phyloP scores from a whole-genome alignment of 1,139 yeast genomes.

The Yamadazyma dushanensis region DNA sequence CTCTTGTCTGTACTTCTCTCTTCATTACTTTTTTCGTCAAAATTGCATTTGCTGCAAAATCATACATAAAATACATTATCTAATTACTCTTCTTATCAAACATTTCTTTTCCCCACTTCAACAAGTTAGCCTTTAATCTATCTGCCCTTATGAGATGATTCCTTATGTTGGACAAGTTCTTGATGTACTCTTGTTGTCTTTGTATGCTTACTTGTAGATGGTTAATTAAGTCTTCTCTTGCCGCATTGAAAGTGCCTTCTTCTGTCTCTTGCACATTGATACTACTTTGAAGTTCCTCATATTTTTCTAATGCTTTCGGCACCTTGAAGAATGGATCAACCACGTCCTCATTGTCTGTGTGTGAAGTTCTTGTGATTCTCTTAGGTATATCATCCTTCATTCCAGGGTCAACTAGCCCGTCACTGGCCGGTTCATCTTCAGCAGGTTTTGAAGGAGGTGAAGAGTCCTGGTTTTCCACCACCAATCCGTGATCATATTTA shows the following conservation, averaged over 20 bases:
- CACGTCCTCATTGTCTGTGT: slow-evolving; percentile 21
- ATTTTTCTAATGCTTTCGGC: slow-evolving; percentile 35
- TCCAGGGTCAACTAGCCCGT: slow-evolving; percentile 14
- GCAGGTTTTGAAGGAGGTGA: neutral
- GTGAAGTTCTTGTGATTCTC: slow-evolving; percentile 35
- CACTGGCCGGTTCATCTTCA: slow-evolving; percentile 5
- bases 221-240: slow-evolving; percentile 45
- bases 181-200: slow-evolving; percentile 85
- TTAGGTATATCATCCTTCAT: slow-evolving; percentile 52
- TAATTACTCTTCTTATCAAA: slow-evolving; percentile 57
- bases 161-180: slow-evolving; percentile 71
- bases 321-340: slow-evolving; percentile 42
- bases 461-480: slow-evolving; percentile 23
- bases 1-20: too few relatives aligned
- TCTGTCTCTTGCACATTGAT: slow-evolving; percentile 21
- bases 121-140: slow-evolving; percentile 65
- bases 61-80: too few relatives aligned
- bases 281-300: slow-evolving; percentile 33
- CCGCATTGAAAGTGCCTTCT: slow-evolving; percentile 27
- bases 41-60: too few relatives aligned
- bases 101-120: slow-evolving; percentile 85
- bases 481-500: slow-evolving; percentile 64
- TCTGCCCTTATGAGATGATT: slow-evolving; percentile 78
- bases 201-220: slow-evolving; percentile 60
- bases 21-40: too few relatives aligned